Base-by-base conservation (phyloP, 306 rosid species). In the Calophaca sinica region DNA sequence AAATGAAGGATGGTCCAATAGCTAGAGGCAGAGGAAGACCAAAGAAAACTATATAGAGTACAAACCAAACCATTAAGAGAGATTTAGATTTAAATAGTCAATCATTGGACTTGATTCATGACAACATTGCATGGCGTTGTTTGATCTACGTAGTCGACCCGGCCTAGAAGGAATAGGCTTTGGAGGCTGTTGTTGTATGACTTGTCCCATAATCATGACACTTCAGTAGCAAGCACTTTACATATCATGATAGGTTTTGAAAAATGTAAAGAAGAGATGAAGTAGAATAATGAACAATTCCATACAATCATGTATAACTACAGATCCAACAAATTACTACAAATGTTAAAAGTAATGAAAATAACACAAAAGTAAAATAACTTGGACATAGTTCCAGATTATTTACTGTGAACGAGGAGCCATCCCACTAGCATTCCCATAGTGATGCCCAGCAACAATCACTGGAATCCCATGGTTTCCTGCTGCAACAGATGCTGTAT, bases 391-490 rank as follows among this genome's bases (percentile, higher is more conserved):
- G 81, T 52, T 84, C 62, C 54, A 79, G 88, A 84, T 53, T 81
- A 76, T 26, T 90, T 96, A 96, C 99, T 96, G 99, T 73, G 99
- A 76, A 68, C 84, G 99, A 71, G 99, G 98, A 92, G 99, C 98
- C 99, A 96, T 96, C 84, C 99, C 99, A 76, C 99, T 96, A 51
- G 99, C 99, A 81, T 92, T 89, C 74, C 99, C 99, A 62, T 90
- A 96, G 85, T 76, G 83, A 86, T 96, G 96, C 63, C 96, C 99
- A 9, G 99, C 86, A 81, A 96, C 99, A 68, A 96, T 83, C 65
- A 96, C 99, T 6, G 96, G 98, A 79, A 92, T 83, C 73, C 99
- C 99, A 74, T 96, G 98, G 87, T 96, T 96, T 81, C 99, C 99
- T n/a, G 97, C 96, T 62, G 99, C 98, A 73, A 90, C 85, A 38